Conservation (phyloP, 2,329 filamentous ascomycete genomes). For the Fusarium sacchari region DNA sequence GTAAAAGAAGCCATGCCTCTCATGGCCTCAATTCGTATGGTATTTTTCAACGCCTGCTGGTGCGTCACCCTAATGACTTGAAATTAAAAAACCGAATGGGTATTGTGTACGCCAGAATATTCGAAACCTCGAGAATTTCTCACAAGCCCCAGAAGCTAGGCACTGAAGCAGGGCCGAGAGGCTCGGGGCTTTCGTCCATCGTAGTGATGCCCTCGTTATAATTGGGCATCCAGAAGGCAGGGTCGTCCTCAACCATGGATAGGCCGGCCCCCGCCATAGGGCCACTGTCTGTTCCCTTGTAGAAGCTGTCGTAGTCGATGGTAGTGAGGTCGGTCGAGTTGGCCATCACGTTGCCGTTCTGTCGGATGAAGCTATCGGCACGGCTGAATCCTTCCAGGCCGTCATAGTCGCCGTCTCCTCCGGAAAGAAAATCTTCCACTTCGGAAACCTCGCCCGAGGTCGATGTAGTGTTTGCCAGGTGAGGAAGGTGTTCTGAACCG, state of each 20-base stretch:
- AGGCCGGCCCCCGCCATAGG: constrained; percentile 55
- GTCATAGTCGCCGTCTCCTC: constrained; percentile 60
- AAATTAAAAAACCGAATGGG: constrained; percentile 45
- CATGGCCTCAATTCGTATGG: constrained; percentile 32
- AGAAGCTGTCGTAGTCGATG: constrained; percentile 67
- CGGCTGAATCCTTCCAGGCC: constrained; percentile 51
- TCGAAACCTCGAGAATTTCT: constrained; percentile 37
- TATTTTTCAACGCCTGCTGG: constrained; percentile 43
- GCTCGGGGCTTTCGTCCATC: constrained; percentile 51
- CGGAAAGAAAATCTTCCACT: constrained; percentile 67
- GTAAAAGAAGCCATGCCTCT: constrained; percentile 32
- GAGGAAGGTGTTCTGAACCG: constrained; percentile 64
- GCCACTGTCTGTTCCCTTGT: constrained; percentile 57
- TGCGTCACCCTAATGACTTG: constrained; percentile 38
- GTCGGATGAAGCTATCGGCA: constrained; percentile 59
- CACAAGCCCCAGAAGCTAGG: constrained; percentile 51
- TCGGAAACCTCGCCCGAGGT: constrained; percentile 75
- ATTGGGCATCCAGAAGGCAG: constrained; percentile 60
- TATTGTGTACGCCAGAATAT: constrained; percentile 47
- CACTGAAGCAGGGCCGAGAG: constrained; percentile 46
- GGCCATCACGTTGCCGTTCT: constrained; percentile 55
- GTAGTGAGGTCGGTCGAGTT: constrained; percentile 56
- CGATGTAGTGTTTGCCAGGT: constrained; percentile 66
- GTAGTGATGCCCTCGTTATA: constrained; percentile 53
- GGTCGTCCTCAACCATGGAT: constrained; percentile 63